Percentiles rank a stretch among this genome's conserved stretches.
Evolutionary conservation across 1,284 basidiomycete genomes (phyloP).

Genomic region (Heterobasidion parviporum): DNA sequence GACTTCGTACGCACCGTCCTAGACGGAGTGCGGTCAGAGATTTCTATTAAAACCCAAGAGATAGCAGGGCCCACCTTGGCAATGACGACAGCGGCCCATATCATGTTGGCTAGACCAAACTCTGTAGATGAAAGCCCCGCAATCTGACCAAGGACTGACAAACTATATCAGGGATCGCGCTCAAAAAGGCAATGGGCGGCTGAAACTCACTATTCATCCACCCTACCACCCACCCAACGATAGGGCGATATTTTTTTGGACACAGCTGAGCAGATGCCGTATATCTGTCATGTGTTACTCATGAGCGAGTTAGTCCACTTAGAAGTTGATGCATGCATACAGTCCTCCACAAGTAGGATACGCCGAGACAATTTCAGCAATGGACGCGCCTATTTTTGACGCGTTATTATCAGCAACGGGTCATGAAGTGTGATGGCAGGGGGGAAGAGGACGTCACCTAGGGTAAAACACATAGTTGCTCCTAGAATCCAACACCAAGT

Average conservation of each 20-base stretch:
- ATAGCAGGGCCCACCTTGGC: conserved; percentile 33
- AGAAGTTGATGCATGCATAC: conserved; percentile 27
- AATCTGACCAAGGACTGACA: conserved; percentile 68
- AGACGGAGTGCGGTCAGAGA: neutral
- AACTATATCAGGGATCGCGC: neutral
- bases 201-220: conserved; percentile 58
- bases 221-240: conserved; percentile 71
- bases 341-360: conserved; percentile 82
- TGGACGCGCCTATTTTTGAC: conserved; percentile 42
- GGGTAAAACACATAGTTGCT: conserved; percentile 67
- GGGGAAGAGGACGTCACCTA: conserved; percentile 27
- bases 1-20: conserved; percentile 42
- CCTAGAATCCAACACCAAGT: conserved; percentile 82
- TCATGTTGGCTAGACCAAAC: conserved; percentile 86
- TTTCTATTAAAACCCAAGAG: conserved; percentile 4
- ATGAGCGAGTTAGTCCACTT: neutral
- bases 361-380: conserved; percentile 73
- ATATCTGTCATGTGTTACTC: conserved; percentile 33
- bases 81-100: conserved; percentile 68
- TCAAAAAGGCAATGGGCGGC: neutral
- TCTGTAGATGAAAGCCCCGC: conserved; percentile 83
- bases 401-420: neutral
- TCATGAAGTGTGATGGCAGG: neutral
- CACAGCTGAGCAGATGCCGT: conserved; percentile 73
- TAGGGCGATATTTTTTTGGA: conserved; percentile 59